Evolutionary conservation across 2,329 filamentous ascomycete species (phyloP), one percentile per base, ranked within the genome.

Genomic region (Emmonsiellopsis sp.): DNA sequence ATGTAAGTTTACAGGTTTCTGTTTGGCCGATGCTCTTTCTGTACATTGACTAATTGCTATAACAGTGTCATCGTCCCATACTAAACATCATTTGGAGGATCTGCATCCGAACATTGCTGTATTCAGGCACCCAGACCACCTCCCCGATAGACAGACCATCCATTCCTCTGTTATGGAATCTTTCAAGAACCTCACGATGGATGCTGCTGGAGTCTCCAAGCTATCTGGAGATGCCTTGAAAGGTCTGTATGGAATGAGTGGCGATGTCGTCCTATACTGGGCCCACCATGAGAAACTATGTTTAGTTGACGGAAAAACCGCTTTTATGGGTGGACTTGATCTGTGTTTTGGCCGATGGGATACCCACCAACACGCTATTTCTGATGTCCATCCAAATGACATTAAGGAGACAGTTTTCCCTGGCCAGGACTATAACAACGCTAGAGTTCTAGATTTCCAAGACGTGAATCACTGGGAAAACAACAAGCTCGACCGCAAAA

Each of bases 281-380:
- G 93, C 93, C 0, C 93, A 98, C 66, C 93, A 98, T 67, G 93
- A 98, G 64, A 98, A 98, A 67, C 94, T 96, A 65, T 87, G 97
- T 52, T 87, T 98, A 14, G 87, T 97, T 51, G 93, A 97, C 71
- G 95, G 95, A 64, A 80, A 84, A 13, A 72, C 92, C 61, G 93
- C 90, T 11, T 97, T 97, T 64, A 92, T 97, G 55, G 93, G 93
- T 51, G 93, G 93, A 0, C 77, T 98, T 5, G 93, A 98, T 71
- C 75, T 97, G 34, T 98, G 93, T 69, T 98, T 96, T 66, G 93
- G 93, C 7, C 83, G 93, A 51, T 97, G 91, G 91, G 93, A 98
- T 64, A 80, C 81, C 53, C 82, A 87, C 58, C 88, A 95, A 63
- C 93, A 97, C 70, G 80, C 85, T 1, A 77, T 96, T 11, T 80